Evolutionary conservation across 2,329 filamentous ascomycete genomes (phyloP).

Genomic region (Teratosphaeria viscida): DNA sequence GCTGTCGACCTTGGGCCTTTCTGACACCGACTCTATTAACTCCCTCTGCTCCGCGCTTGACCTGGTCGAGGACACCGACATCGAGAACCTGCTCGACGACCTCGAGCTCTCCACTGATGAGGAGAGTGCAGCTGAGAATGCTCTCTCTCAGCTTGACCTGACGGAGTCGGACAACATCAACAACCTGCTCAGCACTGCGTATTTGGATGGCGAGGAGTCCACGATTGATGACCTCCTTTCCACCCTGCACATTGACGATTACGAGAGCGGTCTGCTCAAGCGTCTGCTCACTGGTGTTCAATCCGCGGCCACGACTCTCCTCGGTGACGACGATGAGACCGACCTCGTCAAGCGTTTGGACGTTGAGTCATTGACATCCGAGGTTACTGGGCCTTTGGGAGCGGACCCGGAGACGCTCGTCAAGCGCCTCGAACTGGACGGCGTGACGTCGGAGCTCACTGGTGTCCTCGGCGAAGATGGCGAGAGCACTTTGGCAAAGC

Average conservation of each 20-base stretch:
- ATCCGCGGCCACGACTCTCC: background rate
- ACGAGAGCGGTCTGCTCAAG: background rate
- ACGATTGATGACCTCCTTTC: background rate
- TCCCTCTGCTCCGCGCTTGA: background rate
- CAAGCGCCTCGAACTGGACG: background rate
- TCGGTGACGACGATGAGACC: background rate
- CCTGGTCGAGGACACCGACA: background rate
- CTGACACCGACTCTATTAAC: background rate
- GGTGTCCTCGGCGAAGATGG: background rate
- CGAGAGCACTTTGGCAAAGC: background rate
- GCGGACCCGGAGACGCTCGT: background rate
- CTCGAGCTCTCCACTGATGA: background rate
- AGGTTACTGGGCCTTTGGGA: background rate
- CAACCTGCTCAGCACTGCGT: background rate
- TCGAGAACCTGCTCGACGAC: background rate
- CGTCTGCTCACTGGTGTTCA: background rate
- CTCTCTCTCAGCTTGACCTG: background rate
- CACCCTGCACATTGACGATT: background rate
- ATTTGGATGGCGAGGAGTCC: background rate
- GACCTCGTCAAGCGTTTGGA: background rate
- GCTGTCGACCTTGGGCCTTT: background rate
- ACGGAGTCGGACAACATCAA: background rate
- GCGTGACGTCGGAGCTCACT: background rate
- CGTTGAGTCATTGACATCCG: background rate
- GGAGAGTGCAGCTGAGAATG: background rate